Evolutionary conservation across 169 alveolate species (phyloP), one percentile per base, ranked within the genome.

Genomic region (Cryptosporidium muris): DNA sequence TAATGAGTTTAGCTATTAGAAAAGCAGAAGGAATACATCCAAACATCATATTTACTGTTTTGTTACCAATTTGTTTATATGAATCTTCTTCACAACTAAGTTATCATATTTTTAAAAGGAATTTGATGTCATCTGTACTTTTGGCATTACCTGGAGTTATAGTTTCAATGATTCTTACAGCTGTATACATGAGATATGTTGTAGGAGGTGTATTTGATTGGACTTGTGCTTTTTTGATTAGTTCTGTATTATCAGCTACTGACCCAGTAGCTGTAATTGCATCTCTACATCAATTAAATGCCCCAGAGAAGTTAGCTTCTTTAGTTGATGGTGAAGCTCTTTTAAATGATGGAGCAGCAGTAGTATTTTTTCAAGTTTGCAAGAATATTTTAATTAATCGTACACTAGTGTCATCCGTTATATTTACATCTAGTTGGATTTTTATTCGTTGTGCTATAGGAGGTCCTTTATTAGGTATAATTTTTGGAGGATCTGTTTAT

Each of bases 261-360:
- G 92, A 89, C 42, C 92, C 92, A 49, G 92, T 89, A 1, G 92
- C 92, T n/a, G 92, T 89, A 4, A 90, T 89, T 7, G 91, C 92
- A 4, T 81, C 89, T 42, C 62, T 89, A 12, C 89, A 82, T 52
- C 90, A 85, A 53, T 65, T 89, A 6, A 90, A 90, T 25, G 92
- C 92, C 11, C 88, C 91, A 4, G 82, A 88, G 48, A 68, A 88
- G 16, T 66, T 89, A n/a, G 80, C 92, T 3, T 85, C 91, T 14
- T 40, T 89, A 38, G 89, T 89, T 38, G 92, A 89, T 85, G 92
- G 92, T 5, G 92, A 89, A 51, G 58, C 89, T n/a, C 16, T 89
- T 1, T 51, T 89, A n/a, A 89, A 89, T 34, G 92, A 89, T 51
- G 92, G 92, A 12, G 89, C 91, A 6, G 92, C 92, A 6, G 66